A percentile compares a stretch with the other conserved stretches of the same genome.
Evolutionary conservation across 805 yeast species (phyloP).

Genomic region (Saccharomycopsis sp.): DNA sequence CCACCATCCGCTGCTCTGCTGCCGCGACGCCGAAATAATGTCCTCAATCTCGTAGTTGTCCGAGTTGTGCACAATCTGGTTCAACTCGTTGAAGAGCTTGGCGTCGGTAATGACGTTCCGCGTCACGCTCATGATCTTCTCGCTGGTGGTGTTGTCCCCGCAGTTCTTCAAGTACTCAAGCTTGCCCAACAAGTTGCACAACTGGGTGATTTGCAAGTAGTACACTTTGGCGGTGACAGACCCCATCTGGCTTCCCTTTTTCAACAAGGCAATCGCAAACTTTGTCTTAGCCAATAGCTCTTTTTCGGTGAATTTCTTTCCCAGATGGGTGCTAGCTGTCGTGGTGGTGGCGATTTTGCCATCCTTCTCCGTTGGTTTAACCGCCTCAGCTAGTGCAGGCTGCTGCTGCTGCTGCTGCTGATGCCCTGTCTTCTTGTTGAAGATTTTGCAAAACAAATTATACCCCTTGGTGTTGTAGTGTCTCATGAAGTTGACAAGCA

Average conservation of each 20-base stretch:
- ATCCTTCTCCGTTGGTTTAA: too few relatives aligned
- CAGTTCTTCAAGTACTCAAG: slow-evolving; percentile 1
- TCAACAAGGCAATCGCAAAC: slow-evolving; percentile 1
- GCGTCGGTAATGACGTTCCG: neutral
- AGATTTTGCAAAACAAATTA: slow-evolving; percentile 7
- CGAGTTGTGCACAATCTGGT: neutral
- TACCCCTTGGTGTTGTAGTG: slow-evolving; percentile 9
- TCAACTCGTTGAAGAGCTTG: neutral
- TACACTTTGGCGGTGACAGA: slow-evolving; percentile 8
- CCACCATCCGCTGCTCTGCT: too few relatives aligned
- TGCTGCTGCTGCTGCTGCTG: neutral
- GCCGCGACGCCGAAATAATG: too few relatives aligned
- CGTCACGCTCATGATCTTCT: slow-evolving; percentile 2
- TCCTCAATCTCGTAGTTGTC: neutral
- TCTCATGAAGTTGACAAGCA: slow-evolving; percentile 7
- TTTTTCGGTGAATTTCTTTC: slow-evolving; percentile 1
- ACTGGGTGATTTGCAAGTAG: slow-evolving; percentile 4
- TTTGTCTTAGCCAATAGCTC: slow-evolving; percentile 6
- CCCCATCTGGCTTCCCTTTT: slow-evolving; percentile 6
- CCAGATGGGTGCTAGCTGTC: neutral
- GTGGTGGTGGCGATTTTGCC: too few relatives aligned
- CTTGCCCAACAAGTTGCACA: slow-evolving; percentile 7
- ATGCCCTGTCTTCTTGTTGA: neutral
- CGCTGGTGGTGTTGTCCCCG: neutral
- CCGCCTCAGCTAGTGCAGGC: neutral